phyloP scores from a whole-genome alignment of 208 protist species.

The Eutreptiella sp. region DNA sequence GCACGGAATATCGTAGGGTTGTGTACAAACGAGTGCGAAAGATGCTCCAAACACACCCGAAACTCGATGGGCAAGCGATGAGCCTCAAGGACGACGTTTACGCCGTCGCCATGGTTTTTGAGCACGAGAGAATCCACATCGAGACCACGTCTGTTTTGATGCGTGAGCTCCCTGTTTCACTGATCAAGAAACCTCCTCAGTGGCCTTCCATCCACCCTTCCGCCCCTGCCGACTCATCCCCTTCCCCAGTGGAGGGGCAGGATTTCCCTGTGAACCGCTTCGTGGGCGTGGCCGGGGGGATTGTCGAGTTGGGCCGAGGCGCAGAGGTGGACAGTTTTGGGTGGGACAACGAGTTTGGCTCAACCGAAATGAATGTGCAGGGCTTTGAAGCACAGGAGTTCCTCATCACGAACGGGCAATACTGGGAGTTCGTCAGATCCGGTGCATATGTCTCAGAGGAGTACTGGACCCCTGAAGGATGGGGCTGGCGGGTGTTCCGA shows the following conservation, averaged over 20 bases:
- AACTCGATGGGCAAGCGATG: constrained; percentile 57
- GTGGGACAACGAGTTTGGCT: constrained; percentile 92
- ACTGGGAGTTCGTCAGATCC: constrained; percentile 79
- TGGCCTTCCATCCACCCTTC: constrained; percentile 60
- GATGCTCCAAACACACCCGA: constrained; percentile 54
- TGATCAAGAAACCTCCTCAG: constrained; percentile 50
- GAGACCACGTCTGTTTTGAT: constrained; percentile 92
- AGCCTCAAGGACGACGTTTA: constrained; percentile 73
- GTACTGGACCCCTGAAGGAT: constrained; percentile 93
- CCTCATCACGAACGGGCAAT: constrained; percentile 89
- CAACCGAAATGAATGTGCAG: constrained; percentile 60
- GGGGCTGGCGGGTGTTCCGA: constrained; percentile 84
- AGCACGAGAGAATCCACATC: constrained; percentile 93
- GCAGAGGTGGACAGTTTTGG: constrained; percentile 72
- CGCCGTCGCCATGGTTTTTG: constrained; percentile 86
- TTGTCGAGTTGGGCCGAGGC: constrained; percentile 59
- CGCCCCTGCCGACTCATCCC: constrained; percentile 43
- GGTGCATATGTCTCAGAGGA: constrained; percentile 75
- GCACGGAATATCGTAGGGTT: constrained; percentile 72
- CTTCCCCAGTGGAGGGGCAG: too few species aligned
- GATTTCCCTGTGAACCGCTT: constrained; percentile 51
- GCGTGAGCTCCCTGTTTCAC: constrained; percentile 79
- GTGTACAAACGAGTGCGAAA: constrained; percentile 65
- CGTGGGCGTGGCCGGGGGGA: constrained; percentile 56
- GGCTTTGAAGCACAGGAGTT: constrained; percentile 85